Evolutionary conservation across 140 eudicot genomes (phyloP).

Genomic region (Cichorium intybus): DNA sequence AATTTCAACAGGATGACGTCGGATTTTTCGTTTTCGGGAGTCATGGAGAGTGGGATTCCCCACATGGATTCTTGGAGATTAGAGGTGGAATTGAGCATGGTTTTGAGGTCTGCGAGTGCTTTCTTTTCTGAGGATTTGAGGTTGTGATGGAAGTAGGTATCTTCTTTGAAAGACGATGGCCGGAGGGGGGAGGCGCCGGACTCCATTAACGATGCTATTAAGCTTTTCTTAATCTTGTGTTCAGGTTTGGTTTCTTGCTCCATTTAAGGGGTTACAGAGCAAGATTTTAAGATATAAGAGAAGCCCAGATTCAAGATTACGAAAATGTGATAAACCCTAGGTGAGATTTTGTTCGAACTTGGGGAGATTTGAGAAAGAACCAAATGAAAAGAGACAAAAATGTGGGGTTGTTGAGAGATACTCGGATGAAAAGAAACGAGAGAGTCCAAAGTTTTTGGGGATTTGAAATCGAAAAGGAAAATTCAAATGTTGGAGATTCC

Average conservation of each 20-base stretch:
- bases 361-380: neutral
- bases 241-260: neutral
- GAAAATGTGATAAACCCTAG: neutral
- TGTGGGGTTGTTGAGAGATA: neutral
- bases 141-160: slow-evolving; percentile 36
- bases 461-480: neutral
- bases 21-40: slow-evolving; percentile 19
- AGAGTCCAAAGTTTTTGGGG: neutral
- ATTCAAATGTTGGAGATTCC: slow-evolving; percentile 1
- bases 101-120: slow-evolving; percentile 46
- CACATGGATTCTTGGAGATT: slow-evolving; percentile 29
- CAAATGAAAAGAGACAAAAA: neutral
- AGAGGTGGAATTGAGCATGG: slow-evolving; percentile 26
- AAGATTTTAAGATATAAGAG: no score
- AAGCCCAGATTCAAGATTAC: neutral
- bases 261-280: no score
- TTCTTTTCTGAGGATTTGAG: slow-evolving; percentile 45
- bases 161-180: neutral
- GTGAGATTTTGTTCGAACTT: neutral
- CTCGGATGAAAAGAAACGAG: neutral
- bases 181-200: slow-evolving; percentile 6
- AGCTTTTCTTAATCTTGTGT: neutral
- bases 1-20: slow-evolving; percentile 38
- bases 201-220: neutral
- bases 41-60: slow-evolving; percentile 37